A percentile compares a stretch with the other conserved stretches of the same genome.
Evolutionary conservation across 805 yeast species (phyloP).

Genomic region (Hanseniaspora meyeri): DNA sequence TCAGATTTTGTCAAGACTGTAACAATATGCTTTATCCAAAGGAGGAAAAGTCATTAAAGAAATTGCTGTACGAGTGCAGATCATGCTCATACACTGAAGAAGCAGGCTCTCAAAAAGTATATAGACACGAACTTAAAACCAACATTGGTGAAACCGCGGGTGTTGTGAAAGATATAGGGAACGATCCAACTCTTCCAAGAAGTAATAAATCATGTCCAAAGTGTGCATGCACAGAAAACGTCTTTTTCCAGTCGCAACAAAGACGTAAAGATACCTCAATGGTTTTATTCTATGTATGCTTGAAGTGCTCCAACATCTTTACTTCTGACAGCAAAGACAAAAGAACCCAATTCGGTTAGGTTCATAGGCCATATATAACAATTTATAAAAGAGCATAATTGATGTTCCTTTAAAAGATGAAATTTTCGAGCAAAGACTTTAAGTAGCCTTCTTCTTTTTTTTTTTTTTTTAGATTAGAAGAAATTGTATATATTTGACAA

Average conservation of each 20-base stretch:
- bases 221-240: conserved; percentile 81
- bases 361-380: too few species aligned
- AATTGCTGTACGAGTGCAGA: conserved; percentile 80
- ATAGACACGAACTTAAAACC: conserved; percentile 83
- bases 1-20: conserved; percentile 89
- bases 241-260: conserved; percentile 94
- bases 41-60: conserved; percentile 67
- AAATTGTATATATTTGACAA: too few species aligned
- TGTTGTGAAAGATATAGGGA: conserved; percentile 86
- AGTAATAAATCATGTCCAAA: conserved; percentile 87
- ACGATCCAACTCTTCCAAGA: conserved; percentile 95
- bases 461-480: too few species aligned
- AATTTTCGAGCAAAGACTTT: too few species aligned
- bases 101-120: conserved; percentile 77
- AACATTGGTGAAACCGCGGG: conserved; percentile 93
- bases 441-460: too few species aligned
- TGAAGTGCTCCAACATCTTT: conserved; percentile 65
- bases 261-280: conserved; percentile 88
- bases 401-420: too few species aligned
- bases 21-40: conserved; percentile 97
- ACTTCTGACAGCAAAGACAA: conserved; percentile 30
- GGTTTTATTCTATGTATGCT: conserved; percentile 87
- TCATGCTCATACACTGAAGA: conserved; percentile 88
- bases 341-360: conserved; percentile 25
- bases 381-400: background rate